Percentiles rank a stretch among this genome's conserved stretches.
These are phyloP conservation scores for Tephrocybe sp. DNA, from an alignment of 768 basidiomycete species.

Conservation along the genomic window DNA sequence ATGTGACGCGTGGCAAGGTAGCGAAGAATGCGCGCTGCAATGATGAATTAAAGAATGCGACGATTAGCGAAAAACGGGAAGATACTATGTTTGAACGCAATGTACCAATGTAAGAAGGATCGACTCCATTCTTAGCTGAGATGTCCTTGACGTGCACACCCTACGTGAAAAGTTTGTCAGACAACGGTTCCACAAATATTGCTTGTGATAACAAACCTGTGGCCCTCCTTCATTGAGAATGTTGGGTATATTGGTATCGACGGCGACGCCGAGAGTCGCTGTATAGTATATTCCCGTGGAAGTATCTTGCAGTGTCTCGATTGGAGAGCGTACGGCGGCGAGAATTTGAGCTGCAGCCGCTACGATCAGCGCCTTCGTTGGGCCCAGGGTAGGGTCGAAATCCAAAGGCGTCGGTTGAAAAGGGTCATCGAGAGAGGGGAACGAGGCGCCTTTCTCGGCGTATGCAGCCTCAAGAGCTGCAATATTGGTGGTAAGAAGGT, in stretches of 20 bases:
- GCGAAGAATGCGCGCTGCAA: conserved; percentile 19
- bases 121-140: conserved; percentile 23
- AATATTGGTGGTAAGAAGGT: no score
- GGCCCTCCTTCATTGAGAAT: conserved; percentile 28
- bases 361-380: conserved; percentile 1
- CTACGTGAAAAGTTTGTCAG: no score
- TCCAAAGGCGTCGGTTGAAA: conserved; percentile 2
- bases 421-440: conserved; percentile 4
- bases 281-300: conserved; percentile 13
- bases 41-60: not conserved
- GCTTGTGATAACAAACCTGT: conserved; percentile 3
- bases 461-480: no score
- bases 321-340: conserved; percentile 15
- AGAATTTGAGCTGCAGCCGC: conserved; percentile 23
- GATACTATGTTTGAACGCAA: no score
- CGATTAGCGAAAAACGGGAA: not conserved
- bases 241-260: conserved; percentile 31
- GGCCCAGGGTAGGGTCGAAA: not conserved
- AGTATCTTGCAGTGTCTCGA: conserved; percentile 14
- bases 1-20: conserved; percentile 22
- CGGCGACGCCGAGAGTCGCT: conserved; percentile 18
- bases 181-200: no score
- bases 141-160: conserved; percentile 34
- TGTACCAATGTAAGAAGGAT: conserved; percentile 32
- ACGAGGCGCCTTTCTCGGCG: not conserved